These are phyloP conservation scores for Encephalitozoon hellem DNA, from an alignment of 371 early-diverging fungal genomes.

Conservation along the genomic window DNA sequence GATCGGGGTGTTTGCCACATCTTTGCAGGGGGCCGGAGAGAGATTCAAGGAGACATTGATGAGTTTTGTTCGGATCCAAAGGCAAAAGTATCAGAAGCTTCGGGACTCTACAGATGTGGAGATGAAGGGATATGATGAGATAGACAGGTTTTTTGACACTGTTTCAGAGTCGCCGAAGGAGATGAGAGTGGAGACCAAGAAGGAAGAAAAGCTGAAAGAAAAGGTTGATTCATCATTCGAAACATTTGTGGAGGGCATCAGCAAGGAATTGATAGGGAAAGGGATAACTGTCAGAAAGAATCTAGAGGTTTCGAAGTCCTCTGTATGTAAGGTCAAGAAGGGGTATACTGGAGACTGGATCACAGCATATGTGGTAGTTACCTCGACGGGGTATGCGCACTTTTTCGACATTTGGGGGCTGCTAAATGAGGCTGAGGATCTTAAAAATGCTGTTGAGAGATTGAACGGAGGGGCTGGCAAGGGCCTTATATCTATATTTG, in stretches of 20 bases:
- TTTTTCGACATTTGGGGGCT: constrained; percentile 20
- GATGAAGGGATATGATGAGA: not conserved
- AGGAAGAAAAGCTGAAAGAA: constrained; percentile 5
- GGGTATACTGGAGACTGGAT: constrained; percentile 28
- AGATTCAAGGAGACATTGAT: not conserved
- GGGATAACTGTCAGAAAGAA: constrained; percentile 30
- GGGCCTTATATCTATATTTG: constrained; percentile 14
- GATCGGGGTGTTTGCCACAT: constrained; percentile 1
- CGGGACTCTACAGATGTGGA: not conserved
- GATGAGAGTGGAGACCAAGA: not conserved
- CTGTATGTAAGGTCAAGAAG: constrained; percentile 11
- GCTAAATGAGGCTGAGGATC: not conserved
- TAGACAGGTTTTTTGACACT: constrained; percentile 31
- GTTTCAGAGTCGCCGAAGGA: not conserved
- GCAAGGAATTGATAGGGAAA: constrained; percentile 21
- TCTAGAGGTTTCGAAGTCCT: constrained; percentile 23
- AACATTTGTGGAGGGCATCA: constrained; percentile 13
- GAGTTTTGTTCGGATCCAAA: constrained; percentile 25
- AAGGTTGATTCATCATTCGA: constrained; percentile 31
- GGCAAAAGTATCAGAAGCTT: constrained; percentile 2
- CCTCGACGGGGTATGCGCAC: constrained; percentile 23
- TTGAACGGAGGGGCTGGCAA: not conserved
- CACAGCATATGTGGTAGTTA: constrained; percentile 11
- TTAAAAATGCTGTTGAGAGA: not conserved
- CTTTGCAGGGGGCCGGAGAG: not conserved